Evolutionary conservation across 2,329 filamentous ascomycete species (phyloP).

Genomic region (Penicillium concentricum): DNA sequence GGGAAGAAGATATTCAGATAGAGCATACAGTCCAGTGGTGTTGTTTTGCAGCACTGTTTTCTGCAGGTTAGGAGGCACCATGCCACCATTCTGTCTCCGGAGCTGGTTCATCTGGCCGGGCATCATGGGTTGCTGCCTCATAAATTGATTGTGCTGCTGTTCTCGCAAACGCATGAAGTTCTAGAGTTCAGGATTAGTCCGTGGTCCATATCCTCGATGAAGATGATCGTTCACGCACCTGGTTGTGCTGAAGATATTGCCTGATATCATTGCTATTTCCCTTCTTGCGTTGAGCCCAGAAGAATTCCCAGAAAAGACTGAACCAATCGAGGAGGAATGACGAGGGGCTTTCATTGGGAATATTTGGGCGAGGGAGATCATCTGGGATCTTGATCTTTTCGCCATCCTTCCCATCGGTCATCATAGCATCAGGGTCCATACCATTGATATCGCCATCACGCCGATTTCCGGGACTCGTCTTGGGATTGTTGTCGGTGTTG

Average conservation of each 20-base stretch:
- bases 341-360: slow-evolving; percentile 62
- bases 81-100: slow-evolving; percentile 45
- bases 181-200: slow-evolving; percentile 41
- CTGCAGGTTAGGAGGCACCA: slow-evolving; percentile 53
- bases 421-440: slow-evolving; percentile 71
- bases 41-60: slow-evolving; percentile 78
- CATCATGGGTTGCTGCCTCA: slow-evolving; percentile 68
- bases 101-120: slow-evolving; percentile 55
- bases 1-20: slow-evolving; percentile 2
- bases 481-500: slow-evolving; percentile 56
- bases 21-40: slow-evolving; percentile 40
- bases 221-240: slow-evolving; percentile 55
- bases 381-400: slow-evolving; percentile 71
- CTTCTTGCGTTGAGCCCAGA: slow-evolving; percentile 74
- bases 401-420: slow-evolving; percentile 79
- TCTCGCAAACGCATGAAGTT: slow-evolving; percentile 69
- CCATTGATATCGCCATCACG: slow-evolving; percentile 71
- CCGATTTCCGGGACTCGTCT: slow-evolving; percentile 67
- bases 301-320: slow-evolving; percentile 95
- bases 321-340: slow-evolving; percentile 98
- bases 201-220: slow-evolving; percentile 4
- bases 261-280: slow-evolving; percentile 63
- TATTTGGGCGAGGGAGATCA: slow-evolving; percentile 65
- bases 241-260: slow-evolving; percentile 78
- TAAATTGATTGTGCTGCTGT: slow-evolving; percentile 72